Evolutionary conservation across 805 yeast genomes (phyloP), one percentile per base, ranked within the genome.

Genomic region (Candida broadrunensis): DNA sequence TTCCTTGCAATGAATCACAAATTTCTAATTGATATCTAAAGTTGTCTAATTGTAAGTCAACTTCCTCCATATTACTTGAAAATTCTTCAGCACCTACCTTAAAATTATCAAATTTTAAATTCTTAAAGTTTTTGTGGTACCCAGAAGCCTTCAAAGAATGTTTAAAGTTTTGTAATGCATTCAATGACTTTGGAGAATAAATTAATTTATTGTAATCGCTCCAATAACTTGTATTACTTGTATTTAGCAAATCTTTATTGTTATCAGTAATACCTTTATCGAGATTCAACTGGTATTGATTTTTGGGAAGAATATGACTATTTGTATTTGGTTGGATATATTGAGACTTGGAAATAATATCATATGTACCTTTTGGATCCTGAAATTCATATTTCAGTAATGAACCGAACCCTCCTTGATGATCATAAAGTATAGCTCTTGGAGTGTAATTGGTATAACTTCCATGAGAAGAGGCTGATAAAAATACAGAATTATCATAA

Each of bases 371-470:
- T 2, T 19, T 33, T 2, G 30, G 21, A 18, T 56, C 58, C 34
- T 62, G 64, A 45, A 77, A 80, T 40, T 80, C 84, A 52, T 61
- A 73, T 42, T 70, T 72, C 2, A 78, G 75, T 34, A 87, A 59
- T 0, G 88, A 66, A 0, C 97, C 97, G 53, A 73, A 77, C 0
- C 96, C 96, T 36, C 85, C 83, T 16, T 73, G 67, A 35, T 81
- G 74, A 46, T 93, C 98, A 83, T 90, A 88, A n/a, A 88, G 52
- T 26, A 88, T 52, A 0, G 86, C 78, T 41, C 98, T 65, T 1
- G 99, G 98, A n/a, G 83, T 72, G 55, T 80, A 88, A 47, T 63
- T 67, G 38, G 56, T 51, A n/a, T 80, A 51, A 7, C 67, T 66
- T 4, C 65, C 66, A 34, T 47, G 49, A 38, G 27, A 38, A 44